phyloP scores from a whole-genome alignment of 2,329 filamentous ascomycete species.

The Clonostachys sp. region DNA sequence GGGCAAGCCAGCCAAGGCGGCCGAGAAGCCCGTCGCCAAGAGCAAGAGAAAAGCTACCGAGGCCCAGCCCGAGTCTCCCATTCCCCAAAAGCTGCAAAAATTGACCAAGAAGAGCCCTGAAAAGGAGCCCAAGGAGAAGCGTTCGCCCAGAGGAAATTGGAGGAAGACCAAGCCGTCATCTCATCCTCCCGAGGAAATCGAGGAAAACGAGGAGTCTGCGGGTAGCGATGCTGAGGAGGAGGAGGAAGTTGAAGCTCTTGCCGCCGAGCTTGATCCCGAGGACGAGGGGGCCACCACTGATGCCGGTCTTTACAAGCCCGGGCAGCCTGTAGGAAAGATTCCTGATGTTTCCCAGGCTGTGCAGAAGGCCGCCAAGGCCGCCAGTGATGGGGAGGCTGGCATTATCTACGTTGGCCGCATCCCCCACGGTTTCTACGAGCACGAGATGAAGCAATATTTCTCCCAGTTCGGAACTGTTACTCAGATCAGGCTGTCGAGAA shows the following conservation, averaged over 20 bases:
- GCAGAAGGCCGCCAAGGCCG: slow-evolving; percentile 31
- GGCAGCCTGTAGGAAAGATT: slow-evolving; percentile 45
- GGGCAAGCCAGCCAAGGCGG: slow-evolving; percentile 18
- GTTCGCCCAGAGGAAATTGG: slow-evolving; percentile 17
- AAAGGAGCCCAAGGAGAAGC: slow-evolving; percentile 18
- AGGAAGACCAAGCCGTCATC: slow-evolving; percentile 1
- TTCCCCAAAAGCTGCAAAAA: slow-evolving; percentile 30
- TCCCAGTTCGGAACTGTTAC: slow-evolving; percentile 84
- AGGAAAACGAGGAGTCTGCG: slow-evolving; percentile 18
- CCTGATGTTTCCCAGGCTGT: slow-evolving; percentile 41
- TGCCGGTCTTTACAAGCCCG: slow-evolving; percentile 33
- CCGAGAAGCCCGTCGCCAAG: slow-evolving; percentile 26
- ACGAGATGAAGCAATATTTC: slow-evolving; percentile 92
- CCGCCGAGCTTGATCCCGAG: slow-evolving; percentile 36
- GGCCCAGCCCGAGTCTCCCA: slow-evolving; percentile 15
- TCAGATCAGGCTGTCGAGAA: slow-evolving; percentile 78
- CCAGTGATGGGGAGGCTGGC: slow-evolving; percentile 33
- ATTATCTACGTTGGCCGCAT: slow-evolving; percentile 88
- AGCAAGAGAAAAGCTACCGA: slow-evolving; percentile 19
- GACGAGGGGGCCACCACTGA: slow-evolving; percentile 26
- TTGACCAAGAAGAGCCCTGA: slow-evolving; percentile 12
- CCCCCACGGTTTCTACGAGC: slow-evolving; percentile 93
- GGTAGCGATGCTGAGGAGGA: slow-evolving; percentile 25
- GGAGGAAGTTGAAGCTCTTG: slow-evolving; percentile 32
- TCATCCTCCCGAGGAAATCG: slow-evolving; percentile 9